Base-by-base conservation (phyloP, 2,329 filamentous ascomycete species). In the Talaromyces sp. region DNA sequence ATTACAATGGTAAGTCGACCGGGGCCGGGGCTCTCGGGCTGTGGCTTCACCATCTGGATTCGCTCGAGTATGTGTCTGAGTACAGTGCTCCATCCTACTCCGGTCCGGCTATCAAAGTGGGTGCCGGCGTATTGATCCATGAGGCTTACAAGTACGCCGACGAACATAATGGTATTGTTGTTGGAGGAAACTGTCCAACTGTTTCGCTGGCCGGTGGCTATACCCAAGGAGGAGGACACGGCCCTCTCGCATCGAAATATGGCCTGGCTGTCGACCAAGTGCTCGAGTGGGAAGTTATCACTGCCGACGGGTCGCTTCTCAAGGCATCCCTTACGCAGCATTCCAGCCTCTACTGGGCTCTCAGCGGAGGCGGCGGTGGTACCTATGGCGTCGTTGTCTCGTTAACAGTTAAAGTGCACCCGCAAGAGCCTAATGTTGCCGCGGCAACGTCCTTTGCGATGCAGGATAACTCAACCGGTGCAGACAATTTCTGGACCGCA, bases 171-270 rank as follows among this genome's bases (percentile, higher is more conserved):
- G 70, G 83, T 17, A 77, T 77, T 1, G 72, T 86, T 4, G 80
- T 88, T 0, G 82, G 81, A 0, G 85, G 85, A 2, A 79, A 79
- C 38, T 61, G 59, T 26, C 51, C 54, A 19, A 82, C 80, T 0
- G 84, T 88, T 4, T 85, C 84, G 1, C 64, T 85, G 8, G 81
- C 83, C 0, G 86, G 85, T 10, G 85, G 85, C 0, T 88, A 83
- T 65, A 79, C 76, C 3, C 83, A 85, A 67, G 85, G 84, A 4
- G 86, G 84, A 12, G 86, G 86, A 0, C 84, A 87, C 66, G 80
- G 78, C 0, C 74, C 79, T 19, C 59, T 61, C 3, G 29, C 48
- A 12, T 54, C 59, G 17, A 24, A 21, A 11, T 60, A 51, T 14
- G 59, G 86, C 3, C 74, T 89, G 0, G 82, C 72, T 12, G 84